phyloP scores from a whole-genome alignment of 306 rosid genomes.

The Pyrus betulifolia region DNA sequence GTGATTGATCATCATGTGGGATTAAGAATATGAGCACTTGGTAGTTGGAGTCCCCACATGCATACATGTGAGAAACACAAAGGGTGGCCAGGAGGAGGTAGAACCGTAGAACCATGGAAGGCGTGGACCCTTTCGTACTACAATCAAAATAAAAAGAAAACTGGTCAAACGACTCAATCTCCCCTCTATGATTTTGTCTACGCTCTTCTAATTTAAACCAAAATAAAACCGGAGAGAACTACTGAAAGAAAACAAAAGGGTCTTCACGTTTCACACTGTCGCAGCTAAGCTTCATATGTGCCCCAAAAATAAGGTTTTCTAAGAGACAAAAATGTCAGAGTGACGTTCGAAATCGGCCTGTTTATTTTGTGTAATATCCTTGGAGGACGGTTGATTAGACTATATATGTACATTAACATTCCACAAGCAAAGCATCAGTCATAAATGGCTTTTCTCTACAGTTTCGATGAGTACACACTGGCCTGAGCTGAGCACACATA shows the following conservation, averaged over 20 bases:
- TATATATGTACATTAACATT: neutral
- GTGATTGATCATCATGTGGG: constrained; percentile 40
- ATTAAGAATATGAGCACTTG: constrained; percentile 15
- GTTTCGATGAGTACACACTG: neutral
- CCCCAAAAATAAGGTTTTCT: neutral
- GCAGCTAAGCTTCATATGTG: neutral
- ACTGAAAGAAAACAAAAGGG: neutral
- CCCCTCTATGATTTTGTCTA: constrained; percentile 11
- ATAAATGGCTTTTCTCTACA: neutral
- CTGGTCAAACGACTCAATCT: neutral
- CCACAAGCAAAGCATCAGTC: neutral
- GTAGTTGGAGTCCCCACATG: constrained; percentile 45
- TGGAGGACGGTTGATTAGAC: neutral
- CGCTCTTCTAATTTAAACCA: neutral
- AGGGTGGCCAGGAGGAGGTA: constrained; percentile 5
- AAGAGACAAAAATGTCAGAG: constrained; percentile 2
- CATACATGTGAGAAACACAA: constrained; percentile 48
- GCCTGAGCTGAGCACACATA: neutral
- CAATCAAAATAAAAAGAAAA: neutral
- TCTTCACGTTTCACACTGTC: constrained; percentile 1
- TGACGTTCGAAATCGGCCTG: neutral
- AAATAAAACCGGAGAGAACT: neutral
- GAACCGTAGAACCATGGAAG: neutral
- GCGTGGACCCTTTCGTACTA: constrained; percentile 20
- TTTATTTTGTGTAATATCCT: neutral